Percentiles rank a stretch among this genome's conserved stretches.
Evolutionary conservation across 129 eudicot genomes (phyloP).

Genomic region (Arctium lappa): DNA sequence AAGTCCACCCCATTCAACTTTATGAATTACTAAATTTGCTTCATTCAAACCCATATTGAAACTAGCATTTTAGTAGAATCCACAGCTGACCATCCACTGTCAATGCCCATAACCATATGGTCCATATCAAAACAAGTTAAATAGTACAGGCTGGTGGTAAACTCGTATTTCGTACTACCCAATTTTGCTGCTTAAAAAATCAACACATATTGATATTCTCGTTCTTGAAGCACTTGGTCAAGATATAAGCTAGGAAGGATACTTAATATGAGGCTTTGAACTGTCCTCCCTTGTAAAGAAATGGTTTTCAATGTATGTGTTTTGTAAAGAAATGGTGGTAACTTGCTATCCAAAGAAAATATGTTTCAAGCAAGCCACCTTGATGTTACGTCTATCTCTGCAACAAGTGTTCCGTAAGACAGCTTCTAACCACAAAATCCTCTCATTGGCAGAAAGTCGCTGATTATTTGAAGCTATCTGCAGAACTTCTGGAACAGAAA

Average conservation of each 20-base stretch:
- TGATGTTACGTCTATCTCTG: neutral
- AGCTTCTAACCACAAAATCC: slow-evolving; percentile 26
- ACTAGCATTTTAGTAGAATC: neutral
- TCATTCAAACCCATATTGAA: neutral
- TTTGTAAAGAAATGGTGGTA: neutral
- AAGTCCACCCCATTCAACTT: neutral
- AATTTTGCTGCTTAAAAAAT: neutral
- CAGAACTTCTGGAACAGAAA: slow-evolving; percentile 65
- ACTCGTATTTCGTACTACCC: neutral
- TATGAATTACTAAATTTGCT: neutral
- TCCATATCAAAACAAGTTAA: neutral
- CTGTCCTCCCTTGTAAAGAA: neutral
- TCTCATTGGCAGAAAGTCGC: slow-evolving; percentile 62
- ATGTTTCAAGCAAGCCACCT: neutral
- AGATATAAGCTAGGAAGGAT: neutral
- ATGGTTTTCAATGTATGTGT: neutral
- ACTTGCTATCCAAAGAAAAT: neutral
- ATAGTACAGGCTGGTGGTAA: neutral
- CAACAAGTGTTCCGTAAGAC: neutral
- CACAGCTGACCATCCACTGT: neutral
- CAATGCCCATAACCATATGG: neutral
- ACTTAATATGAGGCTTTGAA: neutral
- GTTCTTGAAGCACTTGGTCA: neutral
- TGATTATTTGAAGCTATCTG: slow-evolving; percentile 37
- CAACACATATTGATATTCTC: neutral